Percentiles rank a stretch among this genome's conserved stretches.
phyloP scores from a whole-genome alignment of 1,284 basidiomycete genomes.

The Apiotrichum laibachii region DNA sequence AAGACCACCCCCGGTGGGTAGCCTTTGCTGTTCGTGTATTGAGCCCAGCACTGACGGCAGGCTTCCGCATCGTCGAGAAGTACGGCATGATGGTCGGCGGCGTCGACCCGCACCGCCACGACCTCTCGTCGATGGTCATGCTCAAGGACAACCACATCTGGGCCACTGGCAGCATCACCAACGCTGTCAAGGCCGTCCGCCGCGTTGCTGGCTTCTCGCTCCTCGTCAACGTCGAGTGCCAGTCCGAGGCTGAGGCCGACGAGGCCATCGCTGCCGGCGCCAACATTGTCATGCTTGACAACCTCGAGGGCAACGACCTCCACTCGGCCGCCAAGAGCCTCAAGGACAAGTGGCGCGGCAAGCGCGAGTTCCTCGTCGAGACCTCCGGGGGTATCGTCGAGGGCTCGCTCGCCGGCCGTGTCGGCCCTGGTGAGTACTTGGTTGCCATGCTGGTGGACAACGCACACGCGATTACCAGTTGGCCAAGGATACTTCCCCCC shows the following conservation, averaged over 20 bases:
- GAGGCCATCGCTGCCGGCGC: slow-evolving; percentile 95
- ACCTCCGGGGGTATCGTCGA: slow-evolving; percentile 91
- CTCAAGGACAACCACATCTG: slow-evolving; percentile 99
- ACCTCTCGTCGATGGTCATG: slow-evolving; percentile 99
- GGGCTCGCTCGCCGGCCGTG: slow-evolving; percentile 55
- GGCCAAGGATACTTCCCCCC: too few species aligned
- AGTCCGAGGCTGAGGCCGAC: slow-evolving; percentile 81
- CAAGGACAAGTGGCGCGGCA: slow-evolving; percentile 61
- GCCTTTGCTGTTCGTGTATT: background rate
- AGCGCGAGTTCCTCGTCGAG: slow-evolving; percentile 77
- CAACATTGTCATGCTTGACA: slow-evolving; percentile 98
- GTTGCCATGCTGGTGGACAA: too few species aligned
- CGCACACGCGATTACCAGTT: too few species aligned
- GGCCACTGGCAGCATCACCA: slow-evolving; percentile 85
- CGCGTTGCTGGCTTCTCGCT: slow-evolving; percentile 88
- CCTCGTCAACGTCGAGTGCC: slow-evolving; percentile 91
- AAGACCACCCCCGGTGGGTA: slow-evolving; percentile 89
- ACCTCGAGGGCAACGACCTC: slow-evolving; percentile 76
- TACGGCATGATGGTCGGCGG: slow-evolving; percentile 99
- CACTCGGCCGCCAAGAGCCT: slow-evolving; percentile 65
- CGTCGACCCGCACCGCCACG: slow-evolving; percentile 93
- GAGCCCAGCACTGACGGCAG: slow-evolving; percentile 45
- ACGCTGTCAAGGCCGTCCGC: slow-evolving; percentile 79
- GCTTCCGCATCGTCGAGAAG: slow-evolving; percentile 95
- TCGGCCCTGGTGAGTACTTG: slow-evolving; percentile 34